Percentiles rank a stretch among this genome's conserved stretches.
These are phyloP conservation scores for Pestalotiopsis sp. DNA, from an alignment of 2,329 filamentous ascomycete species.

Conservation along the genomic window DNA sequence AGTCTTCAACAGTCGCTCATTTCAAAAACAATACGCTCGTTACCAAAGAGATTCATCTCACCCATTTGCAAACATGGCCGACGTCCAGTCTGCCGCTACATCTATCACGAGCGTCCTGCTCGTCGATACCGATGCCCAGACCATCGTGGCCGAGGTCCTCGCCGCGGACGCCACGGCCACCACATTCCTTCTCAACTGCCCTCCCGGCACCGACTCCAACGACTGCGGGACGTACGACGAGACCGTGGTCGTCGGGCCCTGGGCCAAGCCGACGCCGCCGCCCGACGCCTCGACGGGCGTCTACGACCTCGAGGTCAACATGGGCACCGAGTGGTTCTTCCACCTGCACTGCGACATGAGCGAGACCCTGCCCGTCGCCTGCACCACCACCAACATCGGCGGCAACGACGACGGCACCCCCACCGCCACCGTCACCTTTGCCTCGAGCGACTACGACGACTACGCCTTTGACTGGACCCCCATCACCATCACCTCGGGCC, in stretches of 20 bases:
- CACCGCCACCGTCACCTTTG: conserved; percentile 1
- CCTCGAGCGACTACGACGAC: not conserved
- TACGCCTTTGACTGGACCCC: not conserved
- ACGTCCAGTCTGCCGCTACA: not conserved
- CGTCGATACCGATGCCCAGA: conserved; percentile 2
- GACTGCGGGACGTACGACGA: conserved; percentile 11
- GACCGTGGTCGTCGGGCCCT: conserved; percentile 6
- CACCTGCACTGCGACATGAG: conserved; percentile 10
- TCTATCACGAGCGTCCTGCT: conserved; percentile 6
- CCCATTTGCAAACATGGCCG: not conserved
- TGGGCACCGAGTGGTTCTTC: conserved; percentile 7
- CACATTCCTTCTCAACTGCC: conserved; percentile 11
- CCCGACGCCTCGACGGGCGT: conserved; percentile 5
- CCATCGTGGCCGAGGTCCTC: conserved; percentile 2
- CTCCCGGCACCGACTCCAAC: conserved; percentile 5
- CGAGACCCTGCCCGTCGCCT: conserved; percentile 1
- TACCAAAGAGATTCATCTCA: not conserved
- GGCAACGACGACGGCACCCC: conserved; percentile 9
- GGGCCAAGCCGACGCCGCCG: conserved; percentile 5
- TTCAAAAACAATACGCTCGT: not conserved
- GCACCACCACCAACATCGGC: conserved; percentile 9
- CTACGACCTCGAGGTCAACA: not conserved
- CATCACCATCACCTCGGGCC: conserved; percentile 9
- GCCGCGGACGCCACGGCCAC: conserved; percentile 8
- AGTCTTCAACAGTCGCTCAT: not conserved